A percentile compares a stretch with the other conserved stretches of the same genome.
These are phyloP conservation scores for Prunus campanulata DNA, from an alignment of 306 rosid genomes.

Conservation along the genomic window DNA sequence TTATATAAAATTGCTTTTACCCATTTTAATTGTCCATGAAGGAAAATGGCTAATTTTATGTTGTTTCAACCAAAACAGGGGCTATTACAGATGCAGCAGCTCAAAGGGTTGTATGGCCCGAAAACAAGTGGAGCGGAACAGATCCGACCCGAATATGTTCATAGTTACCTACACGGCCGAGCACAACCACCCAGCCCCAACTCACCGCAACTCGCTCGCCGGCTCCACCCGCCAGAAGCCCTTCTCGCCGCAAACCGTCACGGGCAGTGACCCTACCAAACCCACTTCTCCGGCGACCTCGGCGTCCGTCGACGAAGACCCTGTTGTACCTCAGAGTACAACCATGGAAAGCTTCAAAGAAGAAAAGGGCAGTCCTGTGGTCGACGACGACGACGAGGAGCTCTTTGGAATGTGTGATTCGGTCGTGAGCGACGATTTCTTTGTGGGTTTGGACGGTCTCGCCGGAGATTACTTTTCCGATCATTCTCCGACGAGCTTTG, in stretches of 20 bases:
- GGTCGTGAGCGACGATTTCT: constrained; percentile 68
- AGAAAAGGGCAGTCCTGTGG: constrained; percentile 50
- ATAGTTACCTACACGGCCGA: constrained; percentile 89
- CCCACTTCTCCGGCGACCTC: constrained; percentile 44
- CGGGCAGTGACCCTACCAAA: constrained; percentile 31
- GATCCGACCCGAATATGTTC: constrained; percentile 93
- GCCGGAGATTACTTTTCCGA: constrained; percentile 62
- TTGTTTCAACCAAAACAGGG: constrained; percentile 46
- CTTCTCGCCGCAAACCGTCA: constrained; percentile 19
- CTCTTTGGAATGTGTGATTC: constrained; percentile 60
- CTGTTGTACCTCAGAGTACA: constrained; percentile 28
- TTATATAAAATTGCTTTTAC: not conserved
- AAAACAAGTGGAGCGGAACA: constrained; percentile 89
- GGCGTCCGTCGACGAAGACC: constrained; percentile 49
- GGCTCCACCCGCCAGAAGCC: constrained; percentile 92
- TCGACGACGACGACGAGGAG: constrained; percentile 70
- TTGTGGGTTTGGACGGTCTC: constrained; percentile 67
- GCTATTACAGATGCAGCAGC: constrained; percentile 94
- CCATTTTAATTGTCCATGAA: not conserved
- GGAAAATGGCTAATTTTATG: not conserved
- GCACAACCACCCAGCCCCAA: constrained; percentile 96
- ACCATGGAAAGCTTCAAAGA: constrained; percentile 56
- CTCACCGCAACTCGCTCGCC: constrained; percentile 93
- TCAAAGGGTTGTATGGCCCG: constrained; percentile 97
- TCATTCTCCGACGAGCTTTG: constrained; percentile 43